These are phyloP conservation scores for Collybia mongolica DNA, from an alignment of 768 basidiomycete genomes.

Conservation along the genomic window DNA sequence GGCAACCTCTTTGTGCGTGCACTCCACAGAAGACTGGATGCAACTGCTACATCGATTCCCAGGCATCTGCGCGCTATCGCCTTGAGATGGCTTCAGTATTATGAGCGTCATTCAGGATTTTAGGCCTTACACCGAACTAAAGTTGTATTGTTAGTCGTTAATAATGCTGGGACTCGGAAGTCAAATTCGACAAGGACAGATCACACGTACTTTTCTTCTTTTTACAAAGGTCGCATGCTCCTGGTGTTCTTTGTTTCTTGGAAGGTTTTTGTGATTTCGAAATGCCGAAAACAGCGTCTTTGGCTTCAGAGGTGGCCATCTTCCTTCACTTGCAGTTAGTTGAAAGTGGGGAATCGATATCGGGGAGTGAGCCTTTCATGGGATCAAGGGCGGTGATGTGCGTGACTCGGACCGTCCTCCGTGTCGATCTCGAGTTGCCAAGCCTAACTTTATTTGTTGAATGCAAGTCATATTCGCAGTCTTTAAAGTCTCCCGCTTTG, in stretches of 20 bases:
- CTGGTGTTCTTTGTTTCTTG: slow-evolving; percentile 60
- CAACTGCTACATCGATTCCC: slow-evolving; percentile 66
- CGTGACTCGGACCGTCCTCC: no score
- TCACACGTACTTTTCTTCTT: slow-evolving; percentile 61
- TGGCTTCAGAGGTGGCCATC: no score
- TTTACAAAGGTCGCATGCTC: slow-evolving; percentile 74
- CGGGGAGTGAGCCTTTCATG: no score
- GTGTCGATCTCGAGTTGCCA: no score
- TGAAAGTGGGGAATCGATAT: no score
- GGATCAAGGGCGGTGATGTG: no score
- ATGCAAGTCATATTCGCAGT: no score
- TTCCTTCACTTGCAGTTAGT: no score
- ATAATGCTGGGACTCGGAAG: neutral
- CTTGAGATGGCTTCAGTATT: slow-evolving; percentile 47
- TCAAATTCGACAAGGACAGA: neutral
- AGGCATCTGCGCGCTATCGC: slow-evolving; percentile 68
- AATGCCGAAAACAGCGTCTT: neutral
- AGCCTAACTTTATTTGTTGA: no score
- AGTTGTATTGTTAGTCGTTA: neutral
- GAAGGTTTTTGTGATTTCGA: slow-evolving; percentile 4
- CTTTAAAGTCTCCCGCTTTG: no score
- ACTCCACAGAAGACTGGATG: slow-evolving; percentile 53
- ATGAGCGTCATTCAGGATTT: neutral
- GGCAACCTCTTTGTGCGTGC: slow-evolving; percentile 67
- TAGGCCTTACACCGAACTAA: slow-evolving; percentile 32